A percentile compares a stretch with the other conserved stretches of the same genome.
These are phyloP conservation scores for Neonectria neomacrospora DNA, from an alignment of 2,329 filamentous ascomycete genomes.

Conservation along the genomic window DNA sequence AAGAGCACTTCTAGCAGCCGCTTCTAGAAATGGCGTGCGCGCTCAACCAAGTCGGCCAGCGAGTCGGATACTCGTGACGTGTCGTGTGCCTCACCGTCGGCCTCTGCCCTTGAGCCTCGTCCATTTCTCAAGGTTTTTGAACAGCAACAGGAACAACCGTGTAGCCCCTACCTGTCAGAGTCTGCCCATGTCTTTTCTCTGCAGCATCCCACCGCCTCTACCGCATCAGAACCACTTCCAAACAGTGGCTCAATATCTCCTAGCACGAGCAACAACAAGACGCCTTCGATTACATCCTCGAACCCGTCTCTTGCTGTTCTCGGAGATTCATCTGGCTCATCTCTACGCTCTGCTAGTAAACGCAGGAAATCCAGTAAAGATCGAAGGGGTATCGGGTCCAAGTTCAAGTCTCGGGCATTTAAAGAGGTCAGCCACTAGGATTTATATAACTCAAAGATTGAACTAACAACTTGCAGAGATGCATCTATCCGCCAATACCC, in stretches of 20 bases:
- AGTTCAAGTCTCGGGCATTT: constrained; percentile 27
- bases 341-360: constrained; percentile 11
- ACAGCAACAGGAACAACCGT: constrained; percentile 34
- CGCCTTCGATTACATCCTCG: neutral
- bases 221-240: constrained; percentile 20
- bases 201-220: constrained; percentile 48
- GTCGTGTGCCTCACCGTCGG: constrained; percentile 41
- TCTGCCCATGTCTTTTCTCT: constrained; percentile 60
- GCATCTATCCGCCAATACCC: constrained; percentile 28
- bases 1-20: constrained; percentile 50
- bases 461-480: constrained; percentile 26
- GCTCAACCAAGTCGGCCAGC: constrained; percentile 51
- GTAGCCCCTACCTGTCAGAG: constrained; percentile 60
- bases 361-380: constrained; percentile 33
- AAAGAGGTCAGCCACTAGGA: constrained; percentile 26
- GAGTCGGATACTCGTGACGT: constrained; percentile 44
- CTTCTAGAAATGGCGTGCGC: constrained; percentile 55
- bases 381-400: constrained; percentile 42
- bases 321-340: neutral
- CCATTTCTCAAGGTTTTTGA: constrained; percentile 27
- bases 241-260: constrained; percentile 22
- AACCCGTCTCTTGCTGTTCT: neutral
- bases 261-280: constrained; percentile 7
- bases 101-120: constrained; percentile 34
- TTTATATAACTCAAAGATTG: neutral